Evolutionary conservation across 2,329 filamentous ascomycete genomes (phyloP).

Genomic region (Arthrobotrys conoides): DNA sequence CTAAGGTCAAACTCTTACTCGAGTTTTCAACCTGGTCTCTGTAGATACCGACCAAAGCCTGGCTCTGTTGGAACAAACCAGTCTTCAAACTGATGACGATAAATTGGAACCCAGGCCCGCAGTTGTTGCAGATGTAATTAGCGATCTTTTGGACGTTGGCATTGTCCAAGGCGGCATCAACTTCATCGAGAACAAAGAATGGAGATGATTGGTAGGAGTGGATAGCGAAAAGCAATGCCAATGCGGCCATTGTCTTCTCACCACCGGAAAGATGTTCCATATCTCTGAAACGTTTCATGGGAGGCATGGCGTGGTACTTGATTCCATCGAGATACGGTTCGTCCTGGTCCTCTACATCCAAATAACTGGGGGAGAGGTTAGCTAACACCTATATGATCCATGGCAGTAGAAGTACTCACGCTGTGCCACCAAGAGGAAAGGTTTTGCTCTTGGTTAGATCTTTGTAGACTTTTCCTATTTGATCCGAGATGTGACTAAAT

Average conservation of each 20-base stretch:
- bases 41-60: conserved; percentile 95
- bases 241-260: conserved; percentile 98
- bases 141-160: conserved; percentile 97
- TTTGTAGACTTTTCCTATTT: conserved; percentile 93
- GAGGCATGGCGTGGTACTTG: conserved; percentile 99
- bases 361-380: conserved; percentile 71
- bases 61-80: conserved; percentile 94
- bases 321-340: conserved; percentile 96
- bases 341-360: conserved; percentile 96
- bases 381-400: not conserved
- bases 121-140: conserved; percentile 94
- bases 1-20: conserved; percentile 89
- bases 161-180: conserved; percentile 97
- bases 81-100: conserved; percentile 98
- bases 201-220: conserved; percentile 95
- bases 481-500: conserved; percentile 93
- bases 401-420: conserved; percentile 66
- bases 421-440: conserved; percentile 91
- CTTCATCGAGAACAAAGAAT: conserved; percentile 98
- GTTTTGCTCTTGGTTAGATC: conserved; percentile 90
- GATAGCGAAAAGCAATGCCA: conserved; percentile 96
- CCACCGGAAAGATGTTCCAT: conserved; percentile 98
- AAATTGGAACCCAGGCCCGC: conserved; percentile 97
- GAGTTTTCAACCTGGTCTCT: conserved; percentile 94
- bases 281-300: conserved; percentile 96